These are phyloP conservation scores for Straminergon stramineum DNA, from an alignment of 225 moss, liverwort and hornwort species.

Conservation along the genomic window DNA sequence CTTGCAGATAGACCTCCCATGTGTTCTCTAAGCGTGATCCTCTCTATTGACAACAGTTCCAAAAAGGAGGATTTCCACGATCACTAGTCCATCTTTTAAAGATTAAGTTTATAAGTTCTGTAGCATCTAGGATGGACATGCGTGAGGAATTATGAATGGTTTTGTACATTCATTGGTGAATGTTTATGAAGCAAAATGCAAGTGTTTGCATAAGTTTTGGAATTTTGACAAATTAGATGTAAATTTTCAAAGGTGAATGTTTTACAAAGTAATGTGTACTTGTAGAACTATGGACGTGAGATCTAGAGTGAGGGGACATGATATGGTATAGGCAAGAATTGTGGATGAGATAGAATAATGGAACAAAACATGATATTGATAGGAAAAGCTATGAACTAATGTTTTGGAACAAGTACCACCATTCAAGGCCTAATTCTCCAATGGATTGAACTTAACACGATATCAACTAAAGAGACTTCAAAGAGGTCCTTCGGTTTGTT, in stretches of 20 bases:
- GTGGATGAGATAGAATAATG: background rate
- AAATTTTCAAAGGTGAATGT: background rate
- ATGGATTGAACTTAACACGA: background rate
- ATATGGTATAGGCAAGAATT: background rate
- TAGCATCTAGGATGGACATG: rapidly evolving
- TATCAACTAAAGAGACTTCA: background rate
- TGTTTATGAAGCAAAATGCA: background rate
- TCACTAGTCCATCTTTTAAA: no score
- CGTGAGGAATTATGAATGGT: background rate
- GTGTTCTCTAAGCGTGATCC: no score
- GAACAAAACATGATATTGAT: background rate
- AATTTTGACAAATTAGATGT: background rate
- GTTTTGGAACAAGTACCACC: background rate
- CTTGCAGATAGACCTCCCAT: no score
- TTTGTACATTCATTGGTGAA: background rate
- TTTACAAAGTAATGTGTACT: background rate
- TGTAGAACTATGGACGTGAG: rapidly evolving
- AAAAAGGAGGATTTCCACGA: no score
- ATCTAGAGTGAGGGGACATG: rapidly evolving
- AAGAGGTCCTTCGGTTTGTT: background rate
- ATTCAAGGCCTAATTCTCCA: background rate
- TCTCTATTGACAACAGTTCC: no score
- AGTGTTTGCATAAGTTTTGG: background rate
- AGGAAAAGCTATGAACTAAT: background rate
- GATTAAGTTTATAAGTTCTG: rapidly evolving